Conservation (phyloP, 2,329 filamentous ascomycete genomes). For the Pezicula rhizophila region DNA sequence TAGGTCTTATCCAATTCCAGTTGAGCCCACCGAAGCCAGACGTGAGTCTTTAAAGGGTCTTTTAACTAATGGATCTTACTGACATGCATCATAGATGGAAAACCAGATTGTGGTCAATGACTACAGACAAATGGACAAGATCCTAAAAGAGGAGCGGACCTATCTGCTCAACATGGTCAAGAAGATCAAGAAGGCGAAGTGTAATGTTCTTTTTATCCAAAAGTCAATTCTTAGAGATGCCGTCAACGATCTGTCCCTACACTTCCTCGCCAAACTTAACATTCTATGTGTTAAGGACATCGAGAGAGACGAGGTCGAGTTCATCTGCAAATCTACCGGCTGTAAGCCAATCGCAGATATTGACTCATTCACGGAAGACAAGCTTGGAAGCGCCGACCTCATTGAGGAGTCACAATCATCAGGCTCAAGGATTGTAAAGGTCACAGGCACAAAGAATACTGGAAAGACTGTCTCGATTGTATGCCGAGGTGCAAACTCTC, state of each 20-base stretch:
- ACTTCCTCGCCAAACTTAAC: slow-evolving; percentile 95
- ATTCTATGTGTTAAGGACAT: slow-evolving; percentile 97
- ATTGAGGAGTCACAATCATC: slow-evolving; percentile 86
- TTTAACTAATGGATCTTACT: slow-evolving; percentile 3
- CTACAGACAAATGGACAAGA: slow-evolving; percentile 99
- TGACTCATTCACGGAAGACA: slow-evolving; percentile 97
- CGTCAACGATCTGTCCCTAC: slow-evolving; percentile 93
- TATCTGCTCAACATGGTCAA: slow-evolving; percentile 99
- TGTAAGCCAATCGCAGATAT: slow-evolving; percentile 99
- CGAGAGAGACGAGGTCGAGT: slow-evolving; percentile 97
- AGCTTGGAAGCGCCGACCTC: slow-evolving; percentile 87
- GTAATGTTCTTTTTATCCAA: slow-evolving; percentile 95
- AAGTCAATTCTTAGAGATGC: slow-evolving; percentile 97
- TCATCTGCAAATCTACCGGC: slow-evolving; percentile 97
- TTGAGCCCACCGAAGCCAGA: slow-evolving; percentile 97
- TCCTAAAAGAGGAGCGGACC: slow-evolving; percentile 96
- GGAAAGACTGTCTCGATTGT: slow-evolving; percentile 92
- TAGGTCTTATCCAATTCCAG: slow-evolving; percentile 97
- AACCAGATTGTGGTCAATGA: slow-evolving; percentile 99
- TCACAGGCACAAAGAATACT: slow-evolving; percentile 80
- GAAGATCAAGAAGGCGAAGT: slow-evolving; percentile 99
- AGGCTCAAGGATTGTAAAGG: slow-evolving; percentile 88
- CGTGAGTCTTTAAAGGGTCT: slow-evolving; percentile 40
- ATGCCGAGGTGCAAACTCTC: slow-evolving; percentile 84
- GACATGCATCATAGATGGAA: slow-evolving; percentile 66